Evolutionary conservation across 2,329 filamentous ascomycete genomes (phyloP).

Genomic region (Colletotrichum sp.): DNA sequence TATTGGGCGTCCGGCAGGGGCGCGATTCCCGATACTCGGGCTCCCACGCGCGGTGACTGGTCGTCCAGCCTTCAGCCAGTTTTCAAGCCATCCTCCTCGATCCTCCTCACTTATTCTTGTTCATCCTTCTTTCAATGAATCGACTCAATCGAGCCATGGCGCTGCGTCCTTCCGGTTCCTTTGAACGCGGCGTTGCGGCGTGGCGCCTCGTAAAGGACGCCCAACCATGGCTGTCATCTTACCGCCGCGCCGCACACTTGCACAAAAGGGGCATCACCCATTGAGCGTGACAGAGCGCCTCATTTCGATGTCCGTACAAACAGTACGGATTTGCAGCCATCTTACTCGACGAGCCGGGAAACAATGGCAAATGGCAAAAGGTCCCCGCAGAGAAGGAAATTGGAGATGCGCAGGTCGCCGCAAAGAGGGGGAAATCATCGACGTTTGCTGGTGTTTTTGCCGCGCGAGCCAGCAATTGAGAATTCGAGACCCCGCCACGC

Average conservation of each 20-base stretch:
- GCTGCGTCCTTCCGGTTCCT: not conserved
- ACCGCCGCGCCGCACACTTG: not conserved
- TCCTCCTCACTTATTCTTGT: not conserved
- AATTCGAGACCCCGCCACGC: not conserved
- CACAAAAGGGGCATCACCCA: not conserved
- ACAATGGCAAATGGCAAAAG: not conserved
- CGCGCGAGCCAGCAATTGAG: not conserved
- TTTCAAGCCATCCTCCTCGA: not conserved
- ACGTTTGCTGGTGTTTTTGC: not conserved
- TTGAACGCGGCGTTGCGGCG: not conserved
- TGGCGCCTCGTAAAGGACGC: not conserved
- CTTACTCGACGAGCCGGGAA: not conserved
- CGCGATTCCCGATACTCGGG: not conserved
- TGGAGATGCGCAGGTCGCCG: not conserved
- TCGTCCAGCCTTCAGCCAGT: not conserved
- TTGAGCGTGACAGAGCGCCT: not conserved
- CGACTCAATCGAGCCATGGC: not conserved
- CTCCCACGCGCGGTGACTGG: not conserved
- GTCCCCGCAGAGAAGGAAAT: not conserved
- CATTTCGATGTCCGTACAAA: not conserved
- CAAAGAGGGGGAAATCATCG: not conserved
- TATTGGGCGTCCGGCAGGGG: not conserved
- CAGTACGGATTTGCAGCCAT: not conserved
- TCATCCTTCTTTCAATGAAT: not conserved
- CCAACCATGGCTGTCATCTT: not conserved